Evolutionary conservation across 192 early-diverging fungal species (phyloP).

Genomic region (Coemansia sp.): DNA sequence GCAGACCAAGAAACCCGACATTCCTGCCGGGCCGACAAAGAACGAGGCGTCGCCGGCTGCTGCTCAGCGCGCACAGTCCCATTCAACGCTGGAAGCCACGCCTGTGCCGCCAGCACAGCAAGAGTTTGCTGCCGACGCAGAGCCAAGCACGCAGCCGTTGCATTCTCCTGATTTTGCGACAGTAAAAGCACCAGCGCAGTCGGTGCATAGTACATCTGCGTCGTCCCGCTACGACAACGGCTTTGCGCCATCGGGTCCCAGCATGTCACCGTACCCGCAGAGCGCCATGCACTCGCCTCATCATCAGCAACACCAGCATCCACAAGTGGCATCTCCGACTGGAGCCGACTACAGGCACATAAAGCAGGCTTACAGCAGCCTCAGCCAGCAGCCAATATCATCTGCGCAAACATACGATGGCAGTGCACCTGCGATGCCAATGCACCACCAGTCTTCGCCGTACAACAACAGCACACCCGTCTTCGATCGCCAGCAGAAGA

Average conservation of each 20-base stretch:
- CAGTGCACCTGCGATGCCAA: neutral
- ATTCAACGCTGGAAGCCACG: neutral
- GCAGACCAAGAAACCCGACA: conserved; percentile 39
- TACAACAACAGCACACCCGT: neutral
- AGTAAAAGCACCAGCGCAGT: neutral
- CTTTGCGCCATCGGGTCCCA: neutral
- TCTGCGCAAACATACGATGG: neutral
- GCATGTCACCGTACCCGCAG: conserved; percentile 9
- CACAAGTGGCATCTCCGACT: conserved; percentile 1
- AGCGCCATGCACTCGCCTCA: neutral
- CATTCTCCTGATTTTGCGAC: neutral
- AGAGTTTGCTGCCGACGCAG: neutral
- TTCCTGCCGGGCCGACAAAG: neutral
- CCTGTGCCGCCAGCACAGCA: conserved; percentile 4
- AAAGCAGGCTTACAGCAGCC: neutral
- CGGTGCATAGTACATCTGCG: neutral
- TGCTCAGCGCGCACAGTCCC: neutral
- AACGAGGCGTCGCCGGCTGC: neutral
- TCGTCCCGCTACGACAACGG: conserved; percentile 1
- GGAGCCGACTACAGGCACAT: neutral
- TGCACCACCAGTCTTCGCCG: neutral
- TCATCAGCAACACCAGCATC: neutral
- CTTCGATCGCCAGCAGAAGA: neutral
- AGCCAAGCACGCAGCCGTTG: conserved; percentile 1
- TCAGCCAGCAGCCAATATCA: neutral